Base-by-base conservation (phyloP, 768 basidiomycete species). In the Amylocystis lapponica region DNA sequence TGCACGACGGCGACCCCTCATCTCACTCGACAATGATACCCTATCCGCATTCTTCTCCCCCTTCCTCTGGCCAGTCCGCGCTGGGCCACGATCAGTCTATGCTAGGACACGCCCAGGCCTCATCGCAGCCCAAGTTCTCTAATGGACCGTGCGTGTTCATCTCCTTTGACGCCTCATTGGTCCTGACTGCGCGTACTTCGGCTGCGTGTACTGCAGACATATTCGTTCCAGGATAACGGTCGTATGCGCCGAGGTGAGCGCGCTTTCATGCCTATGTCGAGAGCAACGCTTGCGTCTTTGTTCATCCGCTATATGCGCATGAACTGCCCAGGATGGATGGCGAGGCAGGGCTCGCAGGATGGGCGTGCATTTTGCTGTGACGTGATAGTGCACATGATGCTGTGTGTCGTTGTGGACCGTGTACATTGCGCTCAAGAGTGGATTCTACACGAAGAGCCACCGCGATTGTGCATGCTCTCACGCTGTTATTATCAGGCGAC, bases 141-240 rank as follows among this genome's bases (percentile, higher is more conserved):
- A 61, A 51, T 41, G 58, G 58, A 48, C 52, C 57, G 60, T 61
- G 44, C 56, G 60, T 55, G 27, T 34, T 19, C 38, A 45, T 45
- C 41, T n/a, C 23, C 29, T 21, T 33, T 36, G 34, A 27, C 49
- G 37, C 32, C 23, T 43, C 14, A 22, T 37, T 22, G 25, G 30
- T 33, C 43, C 40, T 48, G 45, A 46, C 42, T 16, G 17, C 27
- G 25, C 41, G 42, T n/a, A n/a, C 5, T 33, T 33, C 6, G 32
- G 5, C 32, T n/a, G 14, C 27, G 39, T 41, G 25, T 19, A 26
- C 3, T 43, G 20, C 62, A 82, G 79, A 23, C 79, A 81, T 67
- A 75, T 86, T 32, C 81, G 85, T 41, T 84, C 85, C 1, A 75
- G 85, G 37, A 79, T 86, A 49, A 87, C 85, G 33, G 84, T 87